phyloP scores from a whole-genome alignment of 2,329 filamentous ascomycete species.

The Diaporthe sp. region DNA sequence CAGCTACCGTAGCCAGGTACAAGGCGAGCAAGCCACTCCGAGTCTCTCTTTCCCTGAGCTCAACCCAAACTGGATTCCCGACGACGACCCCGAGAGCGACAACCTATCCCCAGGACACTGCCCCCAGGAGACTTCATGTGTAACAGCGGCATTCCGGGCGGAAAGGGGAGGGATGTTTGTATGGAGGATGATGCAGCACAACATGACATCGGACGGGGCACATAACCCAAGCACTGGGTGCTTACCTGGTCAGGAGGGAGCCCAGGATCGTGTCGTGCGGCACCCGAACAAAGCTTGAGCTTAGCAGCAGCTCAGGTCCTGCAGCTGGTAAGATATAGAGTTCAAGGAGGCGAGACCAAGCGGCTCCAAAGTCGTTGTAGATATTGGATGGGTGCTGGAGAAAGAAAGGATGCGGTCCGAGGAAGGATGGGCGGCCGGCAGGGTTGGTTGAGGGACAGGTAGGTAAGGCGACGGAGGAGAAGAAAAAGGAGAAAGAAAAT shows the following conservation, averaged over 20 bases:
- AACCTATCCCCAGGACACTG: neutral
- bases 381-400: constrained; percentile 14
- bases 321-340: constrained; percentile 1
- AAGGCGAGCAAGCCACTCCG: neutral
- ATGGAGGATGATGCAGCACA: constrained; percentile 1
- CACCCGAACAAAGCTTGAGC: constrained; percentile 11
- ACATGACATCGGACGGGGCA: constrained; percentile 5
- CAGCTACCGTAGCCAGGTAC: neutral
- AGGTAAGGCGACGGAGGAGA: neutral
- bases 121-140: neutral
- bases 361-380: constrained; percentile 26
- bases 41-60: neutral
- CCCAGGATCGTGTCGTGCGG: neutral
- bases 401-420: neutral
- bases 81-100: neutral
- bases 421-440: neutral
- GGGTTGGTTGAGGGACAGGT: constrained; percentile 10
- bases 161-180: neutral
- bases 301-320: neutral
- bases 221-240: neutral
- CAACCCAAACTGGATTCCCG: neutral
- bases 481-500: neutral
- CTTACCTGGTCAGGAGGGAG: constrained; percentile 27
- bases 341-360: constrained; percentile 20
- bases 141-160: neutral